Conservation (phyloP, 164 flowering plant genomes). For the Vitis riparia region DNA sequence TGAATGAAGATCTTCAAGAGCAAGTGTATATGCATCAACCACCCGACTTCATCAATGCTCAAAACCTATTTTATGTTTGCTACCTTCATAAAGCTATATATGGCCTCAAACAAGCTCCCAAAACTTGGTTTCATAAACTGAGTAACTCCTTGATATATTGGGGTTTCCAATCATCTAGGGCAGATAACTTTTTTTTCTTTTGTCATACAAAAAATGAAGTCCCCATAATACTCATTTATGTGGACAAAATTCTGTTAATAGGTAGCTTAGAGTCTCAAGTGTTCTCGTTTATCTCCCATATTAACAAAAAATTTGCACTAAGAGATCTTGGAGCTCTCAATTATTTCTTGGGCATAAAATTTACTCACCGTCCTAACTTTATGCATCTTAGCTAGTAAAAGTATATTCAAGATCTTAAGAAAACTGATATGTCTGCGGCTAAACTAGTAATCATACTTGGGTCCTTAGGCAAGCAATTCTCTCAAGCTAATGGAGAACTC, state of each 20-base stretch:
- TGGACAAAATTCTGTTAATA: background rate
- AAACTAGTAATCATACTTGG: background rate
- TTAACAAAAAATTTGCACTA: background rate
- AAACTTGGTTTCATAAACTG: conserved; percentile 11
- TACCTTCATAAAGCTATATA: conserved; percentile 1
- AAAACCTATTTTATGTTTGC: background rate
- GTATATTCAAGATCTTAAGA: background rate
- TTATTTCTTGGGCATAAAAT: background rate
- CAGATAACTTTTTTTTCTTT: background rate
- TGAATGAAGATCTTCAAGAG: conserved; percentile 2
- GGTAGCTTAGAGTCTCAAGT: too few species aligned
- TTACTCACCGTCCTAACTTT: background rate
- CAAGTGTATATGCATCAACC: conserved; percentile 5
- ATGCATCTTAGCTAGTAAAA: background rate
- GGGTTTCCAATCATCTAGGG: background rate
- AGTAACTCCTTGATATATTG: background rate
- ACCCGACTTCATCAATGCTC: background rate
- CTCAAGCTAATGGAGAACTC: background rate
- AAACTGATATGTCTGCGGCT: background rate
- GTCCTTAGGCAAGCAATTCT: background rate
- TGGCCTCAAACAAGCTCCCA: conserved; percentile 12
- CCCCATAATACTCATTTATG: background rate
- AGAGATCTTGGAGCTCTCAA: background rate
- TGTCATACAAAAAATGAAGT: background rate
- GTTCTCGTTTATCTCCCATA: background rate